Evolutionary conservation across 805 yeast genomes (phyloP), one percentile per base, ranked within the genome.

Genomic region (Yamadazyma scolyti): DNA sequence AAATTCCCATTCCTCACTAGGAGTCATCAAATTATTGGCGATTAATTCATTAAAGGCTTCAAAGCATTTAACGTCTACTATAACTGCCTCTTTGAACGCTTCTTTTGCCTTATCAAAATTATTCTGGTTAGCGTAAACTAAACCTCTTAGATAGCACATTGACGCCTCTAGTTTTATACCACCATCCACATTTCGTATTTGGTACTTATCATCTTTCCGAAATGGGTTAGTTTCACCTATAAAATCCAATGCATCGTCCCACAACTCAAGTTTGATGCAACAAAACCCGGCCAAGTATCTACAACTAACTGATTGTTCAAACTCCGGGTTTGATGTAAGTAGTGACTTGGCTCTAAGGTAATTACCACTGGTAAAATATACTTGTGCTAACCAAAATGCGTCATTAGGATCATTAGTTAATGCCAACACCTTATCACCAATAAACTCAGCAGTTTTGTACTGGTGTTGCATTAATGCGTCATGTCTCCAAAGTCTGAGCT

Each of bases 321-420:
- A 76, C 32, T 71, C 75, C 0, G 68, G 60, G 20, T 70, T 65
- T 9, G 75, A 70, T 11, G 76, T 58, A 13, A 90, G 65, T 24
- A 89, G 56, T 40, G 79, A 79, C 31, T 87, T 73, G 2, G 95
- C 96, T 20, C 96, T 67, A 23, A 80, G 71, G 55, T 77, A 88
- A 49, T 83, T 76, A 8, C 90, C 90, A 34, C 76, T 77, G 34
- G 78, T 66, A 54, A 77, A 86, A 53, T 82, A 79, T 4, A 84
- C 95, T 60, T 90, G 96, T 0, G 96, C 96, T 18, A 90, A 67
- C 96, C 97, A 89, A 56, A 87, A 90, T 8, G 96, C 96, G 53
- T 90, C 97, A 48, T 82, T 85, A 9, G 96, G 83, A 50, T 89
- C 96, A 37, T 72, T 71, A 0, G 97, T 88, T 38, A 93, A 61